Evolutionary conservation across 2,329 filamentous ascomycete genomes (phyloP), one percentile per base, ranked within the genome.

Genomic region (Cytospora piceicola): DNA sequence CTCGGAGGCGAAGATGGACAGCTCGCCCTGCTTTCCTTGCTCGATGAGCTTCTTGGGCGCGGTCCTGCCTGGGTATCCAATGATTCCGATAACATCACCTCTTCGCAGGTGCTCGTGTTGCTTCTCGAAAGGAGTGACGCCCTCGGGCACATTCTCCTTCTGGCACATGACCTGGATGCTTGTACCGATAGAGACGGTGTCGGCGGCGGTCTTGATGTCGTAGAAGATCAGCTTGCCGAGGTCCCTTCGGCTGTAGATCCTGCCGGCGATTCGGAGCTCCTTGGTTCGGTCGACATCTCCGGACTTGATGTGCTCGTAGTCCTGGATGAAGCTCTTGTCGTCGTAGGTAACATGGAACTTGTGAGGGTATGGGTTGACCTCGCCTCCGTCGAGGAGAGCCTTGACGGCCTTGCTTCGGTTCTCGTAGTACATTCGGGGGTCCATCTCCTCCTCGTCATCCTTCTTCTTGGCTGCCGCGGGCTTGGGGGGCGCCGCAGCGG

Each of bases 141-240:
- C 85, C 71, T 90, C 87, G 65, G 85, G 85, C 65, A 88, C 86
- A 72, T 96, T 87, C 74, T 97, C 90, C 55, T 91, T 86, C 78
- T 97, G 93, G 76, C 93, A 96, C 84, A 98, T 92, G 69, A 98
- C 88, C 82, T 99, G 96, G 56, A 97, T 83, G 77, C 92, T 91
- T 71, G 87, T 83, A 65, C 90, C 90, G 75, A 92, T 88, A 17
- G 86, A 86, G 67, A 73, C 69, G 58, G 76, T 77, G 66, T 83
- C 79, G 58, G 84, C 84, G 73, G 84, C 78, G 65, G 77, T 79
- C 71, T 90, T 88, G 74, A 94, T 85, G 78, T 96, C 93, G 81
- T 97, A 97, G 83, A 97, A 97, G 74, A 91, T 87, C 66, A 97
- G 86, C 84, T 96, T 97, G 64, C 94, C 93, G 8, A 91, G 87